phyloP scores from a whole-genome alignment of 306 rosid species.

The Coriaria nepalensis region DNA sequence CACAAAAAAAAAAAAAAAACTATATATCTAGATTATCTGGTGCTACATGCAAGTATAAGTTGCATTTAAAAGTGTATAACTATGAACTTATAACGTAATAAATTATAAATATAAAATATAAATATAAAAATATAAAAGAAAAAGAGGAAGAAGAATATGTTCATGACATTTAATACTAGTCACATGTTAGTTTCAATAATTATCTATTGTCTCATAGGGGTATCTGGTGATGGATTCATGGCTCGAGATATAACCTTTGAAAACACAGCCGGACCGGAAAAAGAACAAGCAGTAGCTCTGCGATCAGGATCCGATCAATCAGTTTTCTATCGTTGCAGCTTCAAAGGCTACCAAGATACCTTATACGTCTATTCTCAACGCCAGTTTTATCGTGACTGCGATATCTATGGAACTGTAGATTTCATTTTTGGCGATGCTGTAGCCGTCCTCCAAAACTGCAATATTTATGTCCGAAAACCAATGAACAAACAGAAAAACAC shows the following conservation, averaged over 20 bases:
- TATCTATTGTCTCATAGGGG: slow-evolving; percentile 20
- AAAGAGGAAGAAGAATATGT: not conserved
- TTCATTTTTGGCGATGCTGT: slow-evolving; percentile 60
- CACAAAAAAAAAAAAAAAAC: no score
- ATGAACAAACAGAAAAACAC: slow-evolving; percentile 34
- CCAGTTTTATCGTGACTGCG: slow-evolving; percentile 80
- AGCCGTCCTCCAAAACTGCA: slow-evolving; percentile 45
- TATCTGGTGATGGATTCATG: slow-evolving; percentile 56
- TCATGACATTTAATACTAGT: no score
- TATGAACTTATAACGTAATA: no score
- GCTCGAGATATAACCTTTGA: slow-evolving; percentile 68
- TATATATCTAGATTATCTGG: no score
- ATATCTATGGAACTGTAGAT: slow-evolving; percentile 62
- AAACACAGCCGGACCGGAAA: slow-evolving; percentile 74
- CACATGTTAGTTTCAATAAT: no score
- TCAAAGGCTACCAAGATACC: slow-evolving; percentile 77
- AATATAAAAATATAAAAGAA: not conserved
- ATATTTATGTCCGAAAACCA: slow-evolving; percentile 42
- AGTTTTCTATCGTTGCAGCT: slow-evolving; percentile 53
- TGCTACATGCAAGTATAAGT: no score
- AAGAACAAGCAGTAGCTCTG: slow-evolving; percentile 68
- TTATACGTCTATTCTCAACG: slow-evolving; percentile 49
- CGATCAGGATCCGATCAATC: slow-evolving; percentile 56
- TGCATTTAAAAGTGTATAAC: no score
- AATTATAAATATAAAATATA: not conserved